Conservation (phyloP, 345 rosid species). For the Salix viminalis region DNA sequence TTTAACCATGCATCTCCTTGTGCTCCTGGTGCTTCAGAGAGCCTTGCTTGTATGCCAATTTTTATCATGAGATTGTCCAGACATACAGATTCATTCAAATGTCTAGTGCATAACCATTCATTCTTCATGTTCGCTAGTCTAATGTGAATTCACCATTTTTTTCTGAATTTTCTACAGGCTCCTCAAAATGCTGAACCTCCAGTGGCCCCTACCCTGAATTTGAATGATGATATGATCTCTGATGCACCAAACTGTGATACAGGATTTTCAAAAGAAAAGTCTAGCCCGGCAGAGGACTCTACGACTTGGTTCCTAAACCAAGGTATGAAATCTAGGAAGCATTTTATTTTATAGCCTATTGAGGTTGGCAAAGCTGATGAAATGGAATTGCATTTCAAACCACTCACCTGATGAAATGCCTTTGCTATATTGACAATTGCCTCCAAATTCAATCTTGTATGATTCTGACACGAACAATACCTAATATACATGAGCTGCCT, state of each 20-base stretch:
- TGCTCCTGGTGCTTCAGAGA: neutral
- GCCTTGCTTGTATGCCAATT: neutral
- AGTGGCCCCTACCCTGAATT: conserved; percentile 26
- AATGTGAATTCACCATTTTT: neutral
- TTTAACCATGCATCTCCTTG: neutral
- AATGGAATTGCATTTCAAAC: neutral
- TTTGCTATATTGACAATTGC: neutral
- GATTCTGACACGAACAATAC: neutral
- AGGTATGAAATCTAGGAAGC: conserved; percentile 29
- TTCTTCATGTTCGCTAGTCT: neutral
- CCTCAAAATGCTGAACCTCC: conserved; percentile 26
- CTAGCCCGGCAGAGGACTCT: conserved; percentile 14
- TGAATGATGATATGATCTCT: conserved; percentile 30
- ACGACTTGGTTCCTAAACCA: conserved; percentile 22
- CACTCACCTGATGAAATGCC: neutral
- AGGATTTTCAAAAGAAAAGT: conserved; percentile 26
- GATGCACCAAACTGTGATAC: conserved; percentile 22
- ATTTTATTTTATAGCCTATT: neutral
- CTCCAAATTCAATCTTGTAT: neutral
- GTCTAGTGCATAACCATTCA: neutral
- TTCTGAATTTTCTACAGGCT: conserved; percentile 26
- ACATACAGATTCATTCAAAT: neutral
- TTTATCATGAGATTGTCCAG: neutral
- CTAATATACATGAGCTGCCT: neutral
- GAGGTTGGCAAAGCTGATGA: neutral